Evolutionary conservation across 345 rosid genomes (phyloP).

Genomic region (Lepidium sativum): DNA sequence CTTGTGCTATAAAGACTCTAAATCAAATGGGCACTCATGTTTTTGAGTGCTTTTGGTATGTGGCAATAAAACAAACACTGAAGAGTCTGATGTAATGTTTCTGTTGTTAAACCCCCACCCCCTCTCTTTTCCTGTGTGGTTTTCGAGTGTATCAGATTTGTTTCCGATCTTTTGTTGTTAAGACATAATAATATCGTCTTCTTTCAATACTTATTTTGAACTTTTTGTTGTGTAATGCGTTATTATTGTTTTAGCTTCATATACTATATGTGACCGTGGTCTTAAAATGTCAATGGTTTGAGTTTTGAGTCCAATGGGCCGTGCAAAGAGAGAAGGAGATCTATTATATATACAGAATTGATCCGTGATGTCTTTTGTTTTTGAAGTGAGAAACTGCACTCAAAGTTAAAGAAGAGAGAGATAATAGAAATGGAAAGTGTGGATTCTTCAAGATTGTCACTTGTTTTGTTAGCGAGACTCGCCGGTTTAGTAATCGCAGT

Average conservation of each 20-base stretch:
- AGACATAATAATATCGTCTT: slow-evolving; percentile 4
- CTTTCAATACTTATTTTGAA: not conserved
- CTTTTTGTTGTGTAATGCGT: not conserved
- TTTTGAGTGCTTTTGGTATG: slow-evolving; percentile 1
- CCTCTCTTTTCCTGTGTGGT: not conserved
- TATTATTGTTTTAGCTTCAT: not conserved
- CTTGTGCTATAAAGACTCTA: not conserved
- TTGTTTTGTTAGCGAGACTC: slow-evolving; percentile 60
- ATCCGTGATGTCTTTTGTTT: not conserved
- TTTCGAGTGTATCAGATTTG: slow-evolving; percentile 15
- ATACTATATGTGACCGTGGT: not conserved
- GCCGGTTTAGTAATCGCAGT: slow-evolving; percentile 48
- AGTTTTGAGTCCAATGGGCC: slow-evolving; percentile 7
- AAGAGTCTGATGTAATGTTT: slow-evolving; percentile 4
- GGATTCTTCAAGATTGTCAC: slow-evolving; percentile 17
- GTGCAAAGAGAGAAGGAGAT: not conserved
- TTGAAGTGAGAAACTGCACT: not conserved
- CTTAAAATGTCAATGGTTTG: not conserved
- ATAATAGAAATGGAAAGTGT: slow-evolving; percentile 10
- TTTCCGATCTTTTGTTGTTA: not conserved
- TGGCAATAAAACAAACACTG: slow-evolving; percentile 15
- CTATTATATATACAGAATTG: not conserved
- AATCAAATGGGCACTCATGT: not conserved
- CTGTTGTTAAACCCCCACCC: not conserved
- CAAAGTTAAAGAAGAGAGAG: not conserved